Percentiles rank a stretch among this genome's conserved stretches.
These are phyloP conservation scores for Didymella pinodella DNA, from an alignment of 2,329 filamentous ascomycete species.

Conservation along the genomic window DNA sequence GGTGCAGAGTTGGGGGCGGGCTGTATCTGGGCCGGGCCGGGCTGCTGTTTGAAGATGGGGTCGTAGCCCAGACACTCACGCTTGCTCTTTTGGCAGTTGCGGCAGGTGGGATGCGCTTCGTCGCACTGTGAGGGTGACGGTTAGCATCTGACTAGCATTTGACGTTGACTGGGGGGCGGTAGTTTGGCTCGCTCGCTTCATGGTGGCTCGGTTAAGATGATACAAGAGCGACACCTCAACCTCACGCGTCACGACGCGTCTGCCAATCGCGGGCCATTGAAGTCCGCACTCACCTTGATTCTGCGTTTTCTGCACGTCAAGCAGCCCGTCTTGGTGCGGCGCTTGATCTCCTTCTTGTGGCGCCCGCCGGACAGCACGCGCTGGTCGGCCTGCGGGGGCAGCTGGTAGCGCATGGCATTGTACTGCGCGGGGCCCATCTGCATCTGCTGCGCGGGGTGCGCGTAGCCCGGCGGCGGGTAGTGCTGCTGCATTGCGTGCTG, in stretches of 20 bases:
- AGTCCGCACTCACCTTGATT: slow-evolving; percentile 69
- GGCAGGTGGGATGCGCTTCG: slow-evolving; percentile 90
- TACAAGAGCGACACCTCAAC: slow-evolving; percentile 28
- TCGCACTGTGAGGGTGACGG: slow-evolving; percentile 73
- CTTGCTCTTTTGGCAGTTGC: slow-evolving; percentile 89
- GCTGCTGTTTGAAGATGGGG: slow-evolving; percentile 80
- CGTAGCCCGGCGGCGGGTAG: slow-evolving; percentile 56
- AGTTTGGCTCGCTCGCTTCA: slow-evolving; percentile 49
- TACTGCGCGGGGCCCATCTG: slow-evolving; percentile 58
- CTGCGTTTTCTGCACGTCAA: slow-evolving; percentile 65
- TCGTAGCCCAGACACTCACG: slow-evolving; percentile 88
- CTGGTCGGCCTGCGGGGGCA: slow-evolving; percentile 60
- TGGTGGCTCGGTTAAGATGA: slow-evolving; percentile 48
- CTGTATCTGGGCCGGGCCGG: slow-evolving; percentile 75
- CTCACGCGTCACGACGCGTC: slow-evolving; percentile 39
- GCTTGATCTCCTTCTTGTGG: slow-evolving; percentile 78
- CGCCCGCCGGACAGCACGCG: slow-evolving; percentile 68
- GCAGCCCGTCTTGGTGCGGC: slow-evolving; percentile 77
- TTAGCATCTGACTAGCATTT: slow-evolving; percentile 34
- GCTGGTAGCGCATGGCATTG: slow-evolving; percentile 61
- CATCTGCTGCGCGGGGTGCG: slow-evolving; percentile 59
- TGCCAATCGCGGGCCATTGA: slow-evolving; percentile 37
- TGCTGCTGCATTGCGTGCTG: slow-evolving; percentile 61
- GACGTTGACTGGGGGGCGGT: slow-evolving; percentile 37
- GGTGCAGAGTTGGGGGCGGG: slow-evolving; percentile 65